A percentile compares a stretch with the other conserved stretches of the same genome.
These are phyloP conservation scores for Eucalyptus microcorys DNA, from an alignment of 345 rosid genomes.

Conservation along the genomic window DNA sequence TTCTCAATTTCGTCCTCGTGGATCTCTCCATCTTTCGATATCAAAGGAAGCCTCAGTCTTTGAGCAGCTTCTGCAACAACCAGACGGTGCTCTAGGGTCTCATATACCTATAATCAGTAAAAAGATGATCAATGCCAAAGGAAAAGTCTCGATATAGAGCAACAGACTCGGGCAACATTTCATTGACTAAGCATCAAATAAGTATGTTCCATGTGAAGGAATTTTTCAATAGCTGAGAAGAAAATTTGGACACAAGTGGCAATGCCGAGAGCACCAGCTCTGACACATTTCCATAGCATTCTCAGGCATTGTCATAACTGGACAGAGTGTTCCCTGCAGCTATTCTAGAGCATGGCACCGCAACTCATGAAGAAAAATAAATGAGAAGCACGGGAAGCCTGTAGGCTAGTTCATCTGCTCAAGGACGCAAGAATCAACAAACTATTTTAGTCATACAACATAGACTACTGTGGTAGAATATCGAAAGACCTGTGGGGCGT, in stretches of 20 bases:
- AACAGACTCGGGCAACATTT: not conserved
- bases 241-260: not conserved
- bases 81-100: constrained; percentile 78
- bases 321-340: not conserved
- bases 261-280: not conserved
- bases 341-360: not conserved
- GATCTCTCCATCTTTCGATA: constrained; percentile 86
- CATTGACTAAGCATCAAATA: not conserved
- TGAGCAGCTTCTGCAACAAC: constrained; percentile 97
- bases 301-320: not conserved
- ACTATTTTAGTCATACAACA: not conserved
- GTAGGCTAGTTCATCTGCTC: not conserved
- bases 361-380: not conserved
- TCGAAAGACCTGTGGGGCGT: constrained; percentile 47
- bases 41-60: constrained; percentile 85
- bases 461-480: not conserved
- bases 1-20: constrained; percentile 92
- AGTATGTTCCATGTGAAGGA: not conserved
- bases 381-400: not conserved
- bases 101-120: constrained; percentile 48
- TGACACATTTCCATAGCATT: not conserved
- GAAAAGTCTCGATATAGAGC: not conserved
- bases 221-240: not conserved
- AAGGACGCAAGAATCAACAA: not conserved
- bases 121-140: not conserved